A percentile compares a stretch with the other conserved stretches of the same genome.
Conservation (phyloP, 441 rosid genomes). For the Rhodomyrtus psidioides region DNA sequence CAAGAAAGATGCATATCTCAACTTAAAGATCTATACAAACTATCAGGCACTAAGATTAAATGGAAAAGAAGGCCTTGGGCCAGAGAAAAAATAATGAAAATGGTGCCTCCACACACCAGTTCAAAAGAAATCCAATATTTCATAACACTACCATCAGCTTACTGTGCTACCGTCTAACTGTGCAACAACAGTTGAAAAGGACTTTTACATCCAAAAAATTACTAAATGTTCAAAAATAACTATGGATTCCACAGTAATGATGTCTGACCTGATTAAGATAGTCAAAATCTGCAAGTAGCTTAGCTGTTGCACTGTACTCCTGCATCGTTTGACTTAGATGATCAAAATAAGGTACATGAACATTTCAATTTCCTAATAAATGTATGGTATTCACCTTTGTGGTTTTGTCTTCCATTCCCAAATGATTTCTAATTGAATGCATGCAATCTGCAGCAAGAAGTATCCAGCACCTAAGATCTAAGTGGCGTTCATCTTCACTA, state of each 20-base stretch:
- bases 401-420: conserved; percentile 32
- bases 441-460: conserved; percentile 96
- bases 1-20: not conserved
- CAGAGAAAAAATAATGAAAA: not conserved
- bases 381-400: conserved; percentile 36
- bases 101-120: not conserved
- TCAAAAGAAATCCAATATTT: not conserved
- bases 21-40: not conserved
- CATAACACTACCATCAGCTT: not conserved
- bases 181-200: not conserved
- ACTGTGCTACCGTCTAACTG: not conserved
- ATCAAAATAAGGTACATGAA: conserved; percentile 2
- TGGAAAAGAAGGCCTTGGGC: not conserved
- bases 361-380: not conserved
- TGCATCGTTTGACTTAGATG: conserved; percentile 28
- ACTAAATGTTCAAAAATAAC: not conserved
- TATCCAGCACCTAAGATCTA: conserved; percentile 99
- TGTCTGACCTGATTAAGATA: conserved; percentile 69
- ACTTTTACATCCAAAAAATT: not conserved
- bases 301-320: conserved; percentile 64
- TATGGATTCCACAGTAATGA: not conserved
- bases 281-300: conserved; percentile 77
- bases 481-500: conserved; percentile 80
- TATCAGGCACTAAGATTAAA: not conserved
- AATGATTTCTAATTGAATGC: conserved; percentile 57